A percentile compares a stretch with the other conserved stretches of the same genome.
These are phyloP conservation scores for Cadophora gregata DNA, from an alignment of 2,329 filamentous ascomycete species.

Conservation along the genomic window DNA sequence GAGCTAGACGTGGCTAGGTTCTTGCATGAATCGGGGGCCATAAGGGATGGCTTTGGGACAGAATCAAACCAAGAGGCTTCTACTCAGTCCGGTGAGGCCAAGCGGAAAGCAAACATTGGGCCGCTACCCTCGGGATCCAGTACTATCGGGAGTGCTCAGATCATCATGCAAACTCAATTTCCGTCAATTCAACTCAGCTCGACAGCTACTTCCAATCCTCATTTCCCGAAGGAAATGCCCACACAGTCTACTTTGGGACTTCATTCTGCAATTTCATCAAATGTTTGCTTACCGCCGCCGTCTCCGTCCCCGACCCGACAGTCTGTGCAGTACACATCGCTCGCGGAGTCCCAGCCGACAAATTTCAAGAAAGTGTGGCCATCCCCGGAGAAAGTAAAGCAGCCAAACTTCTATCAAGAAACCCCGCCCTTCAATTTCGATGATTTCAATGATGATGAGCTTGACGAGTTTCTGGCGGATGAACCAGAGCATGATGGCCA, in stretches of 20 bases:
- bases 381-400: slow-evolving; percentile 21
- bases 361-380: background rate
- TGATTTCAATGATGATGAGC: slow-evolving; percentile 37
- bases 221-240: background rate
- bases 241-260: slow-evolving; percentile 4
- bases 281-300: background rate
- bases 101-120: slow-evolving; percentile 18
- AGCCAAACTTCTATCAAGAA: slow-evolving; percentile 35
- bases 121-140: slow-evolving; percentile 32
- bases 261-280: background rate
- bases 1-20: slow-evolving; percentile 37
- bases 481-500: slow-evolving; percentile 33
- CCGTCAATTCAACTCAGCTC: slow-evolving; percentile 23
- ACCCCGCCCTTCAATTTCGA: slow-evolving; percentile 32
- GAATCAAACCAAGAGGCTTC: slow-evolving; percentile 17
- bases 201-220: background rate
- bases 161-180: slow-evolving; percentile 43
- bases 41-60: slow-evolving; percentile 41
- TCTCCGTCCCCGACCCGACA: slow-evolving; percentile 27
- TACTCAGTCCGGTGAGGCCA: slow-evolving; percentile 13
- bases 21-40: slow-evolving; percentile 40
- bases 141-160: slow-evolving; percentile 38
- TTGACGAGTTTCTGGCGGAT: slow-evolving; percentile 38
- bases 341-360: background rate
- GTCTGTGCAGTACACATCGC: background rate